Conservation (phyloP, 495 filamentous ascomycete species). For the Daldinia vernicosa region DNA sequence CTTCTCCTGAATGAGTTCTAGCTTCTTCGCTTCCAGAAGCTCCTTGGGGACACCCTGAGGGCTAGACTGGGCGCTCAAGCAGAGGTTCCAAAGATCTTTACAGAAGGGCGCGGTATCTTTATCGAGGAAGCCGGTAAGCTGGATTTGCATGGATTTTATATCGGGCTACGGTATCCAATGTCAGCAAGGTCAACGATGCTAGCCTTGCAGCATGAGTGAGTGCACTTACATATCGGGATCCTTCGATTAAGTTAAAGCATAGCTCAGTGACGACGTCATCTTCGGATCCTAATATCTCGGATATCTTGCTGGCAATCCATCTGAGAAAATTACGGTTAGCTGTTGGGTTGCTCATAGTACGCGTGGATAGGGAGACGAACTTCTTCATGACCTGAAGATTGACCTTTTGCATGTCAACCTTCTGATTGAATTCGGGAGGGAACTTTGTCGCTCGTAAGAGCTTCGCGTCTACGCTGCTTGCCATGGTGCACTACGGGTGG, state of each 20-base stretch:
- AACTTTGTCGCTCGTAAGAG: conserved; percentile 90
- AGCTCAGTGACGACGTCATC: conserved; percentile 96
- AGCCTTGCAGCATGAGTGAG: conserved; percentile 8
- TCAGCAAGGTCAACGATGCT: conserved; percentile 22
- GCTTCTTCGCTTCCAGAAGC: conserved; percentile 93
- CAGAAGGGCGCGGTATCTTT: conserved; percentile 92
- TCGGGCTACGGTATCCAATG: conserved; percentile 71
- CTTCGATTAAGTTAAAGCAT: conserved; percentile 88
- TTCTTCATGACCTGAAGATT: conserved; percentile 98
- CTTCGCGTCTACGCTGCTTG: conserved; percentile 82
- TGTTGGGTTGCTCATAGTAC: background rate
- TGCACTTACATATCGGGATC: conserved; percentile 75
- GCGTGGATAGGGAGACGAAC: conserved; percentile 56
- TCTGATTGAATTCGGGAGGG: conserved; percentile 89
- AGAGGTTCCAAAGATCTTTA: conserved; percentile 90
- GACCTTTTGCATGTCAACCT: conserved; percentile 97
- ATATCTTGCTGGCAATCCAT: conserved; percentile 91
- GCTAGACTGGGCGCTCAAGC: conserved; percentile 87
- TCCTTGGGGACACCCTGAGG: conserved; percentile 93
- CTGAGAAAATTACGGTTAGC: conserved; percentile 58
- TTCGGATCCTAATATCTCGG: conserved; percentile 85
- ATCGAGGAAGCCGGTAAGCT: conserved; percentile 92
- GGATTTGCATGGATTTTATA: conserved; percentile 92
- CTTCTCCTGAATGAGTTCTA: conserved; percentile 92
- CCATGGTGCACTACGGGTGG: conserved; percentile 61